Evolutionary conservation across 805 yeast genomes (phyloP), one percentile per base, ranked within the genome.

Genomic region (Jamesozyma gamospora): DNA sequence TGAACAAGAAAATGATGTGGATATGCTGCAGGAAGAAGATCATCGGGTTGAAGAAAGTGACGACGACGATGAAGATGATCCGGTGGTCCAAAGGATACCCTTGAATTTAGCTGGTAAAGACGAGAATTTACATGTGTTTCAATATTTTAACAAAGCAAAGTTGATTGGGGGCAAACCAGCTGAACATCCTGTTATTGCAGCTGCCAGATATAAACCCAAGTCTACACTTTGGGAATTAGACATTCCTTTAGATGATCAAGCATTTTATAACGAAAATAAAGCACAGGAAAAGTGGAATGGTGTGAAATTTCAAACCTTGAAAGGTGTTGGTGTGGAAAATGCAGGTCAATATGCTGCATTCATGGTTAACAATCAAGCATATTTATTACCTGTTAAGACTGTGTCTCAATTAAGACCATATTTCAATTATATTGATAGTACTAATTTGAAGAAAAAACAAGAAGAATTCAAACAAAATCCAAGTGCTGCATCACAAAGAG

Each of bases 401-500:
- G 74, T 82, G 0, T 74, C 81, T 0, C 96, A 90, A 58, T 58
- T 92, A 44, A 71, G 95, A 48, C 92, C 96, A 2, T 72, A 74
- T 50, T 85, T 92, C 63, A 73, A 71, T 47, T 84, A 88, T 55
- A 75, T 87, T 32, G 95, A 87, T 55, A 77, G 71, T 31, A 63
- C 69, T 40, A 54, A 62, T 44, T 74, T 69, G 42, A 65, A 65
- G 41, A 69, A 63, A 40, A 71, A 66, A 41, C 64, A 67, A 52
- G 53, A 61, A 28, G 64, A 61, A 37, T 66, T 67, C 34, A 70
- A 69, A 31, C 64, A 66, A 43, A 61, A 64, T 17, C 47, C 55
- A 7, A 32, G 62, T 27, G 62, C 60, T 15, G 49, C 50, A 6
- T 44, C 56, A n/a, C 66, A 59, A 39, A 63, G 69, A 41, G 71